Conservation (phyloP, 305 asterid species). For the Fraxinus greggii region DNA sequence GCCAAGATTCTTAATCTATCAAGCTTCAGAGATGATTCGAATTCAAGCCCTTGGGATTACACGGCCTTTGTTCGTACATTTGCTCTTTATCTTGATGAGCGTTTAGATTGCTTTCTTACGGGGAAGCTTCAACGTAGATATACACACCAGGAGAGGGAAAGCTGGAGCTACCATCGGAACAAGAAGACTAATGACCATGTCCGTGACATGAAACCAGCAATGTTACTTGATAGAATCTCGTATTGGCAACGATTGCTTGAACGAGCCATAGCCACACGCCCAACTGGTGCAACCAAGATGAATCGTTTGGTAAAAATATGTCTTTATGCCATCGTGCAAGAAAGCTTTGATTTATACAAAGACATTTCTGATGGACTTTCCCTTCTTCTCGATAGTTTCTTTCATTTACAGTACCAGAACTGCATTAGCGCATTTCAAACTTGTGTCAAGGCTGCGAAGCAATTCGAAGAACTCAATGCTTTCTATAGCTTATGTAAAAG, state of each 20-base stretch:
- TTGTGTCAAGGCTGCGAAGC: constrained; percentile 67
- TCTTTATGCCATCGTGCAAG: constrained; percentile 66
- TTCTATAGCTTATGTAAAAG: constrained; percentile 60
- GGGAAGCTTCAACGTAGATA: constrained; percentile 75
- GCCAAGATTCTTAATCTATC: constrained; percentile 75
- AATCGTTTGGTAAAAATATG: constrained; percentile 55
- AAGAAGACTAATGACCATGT: constrained; percentile 51
- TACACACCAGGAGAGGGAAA: constrained; percentile 31
- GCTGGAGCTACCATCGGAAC: constrained; percentile 28
- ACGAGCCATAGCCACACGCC: constrained; percentile 74
- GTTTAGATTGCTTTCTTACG: constrained; percentile 73
- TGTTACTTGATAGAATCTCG: constrained; percentile 67
- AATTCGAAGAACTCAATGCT: constrained; percentile 64
- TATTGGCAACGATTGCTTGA: constrained; percentile 78
- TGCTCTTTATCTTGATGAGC: constrained; percentile 80
- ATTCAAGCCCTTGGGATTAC: constrained; percentile 79
- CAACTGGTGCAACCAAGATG: constrained; percentile 66
- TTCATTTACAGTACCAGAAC: constrained; percentile 62
- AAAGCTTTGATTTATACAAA: constrained; percentile 70
- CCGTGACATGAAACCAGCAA: constrained; percentile 70
- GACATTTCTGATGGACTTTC: constrained; percentile 79
- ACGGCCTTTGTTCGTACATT: constrained; percentile 70
- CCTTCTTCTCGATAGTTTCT: constrained; percentile 67
- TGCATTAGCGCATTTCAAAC: constrained; percentile 65
- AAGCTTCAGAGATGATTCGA: constrained; percentile 65